Evolutionary conservation across 306 rosid genomes (phyloP), one percentile per base, ranked within the genome.

Genomic region (Ochetophila trinervis): DNA sequence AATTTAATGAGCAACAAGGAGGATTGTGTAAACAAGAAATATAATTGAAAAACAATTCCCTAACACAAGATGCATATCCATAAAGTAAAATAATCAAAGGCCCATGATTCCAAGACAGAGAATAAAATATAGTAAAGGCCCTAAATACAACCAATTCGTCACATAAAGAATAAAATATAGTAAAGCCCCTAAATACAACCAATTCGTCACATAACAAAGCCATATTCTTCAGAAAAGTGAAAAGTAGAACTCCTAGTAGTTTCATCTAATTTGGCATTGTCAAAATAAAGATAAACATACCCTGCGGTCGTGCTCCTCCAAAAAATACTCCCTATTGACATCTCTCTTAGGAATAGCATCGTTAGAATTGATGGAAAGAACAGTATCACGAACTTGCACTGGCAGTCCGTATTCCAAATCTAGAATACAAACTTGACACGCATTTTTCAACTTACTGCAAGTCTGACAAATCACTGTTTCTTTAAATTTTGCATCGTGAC

Each of bases 381-480:
- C 96, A 5, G 95, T 88, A 62, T 91, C 97, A 0, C 97, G 81
- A 35, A 91, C 97, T 76, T 88, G 97, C 44, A 88, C 97, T 0
- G 96, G 97, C 40, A 91, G 71, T n/a, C 97, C 97, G 36, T 88
- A 88, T 68, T 91, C 96, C 49, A 91, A 86, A 82, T 91, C 97
- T 78, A 88, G 69, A 70, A 91, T 88, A 79, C 97, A 91, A 68
- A 91, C 97, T 80, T 91, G 96, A 75, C 97, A 91, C 16, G 85
- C 91, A 69, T 91, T 91, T 71, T 91, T 88, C 78, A 91, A 77
- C 80, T 91, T 91, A 60, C 96, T 81, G 68, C 96, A 91, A 2
- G 97, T 91, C 83, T 91, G 97, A 67, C 97, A 91, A 75, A 91
- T 91, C 80, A 88, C 97, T 7, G 74, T 55, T 74, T 91, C 88